Evolutionary conservation across 805 yeast genomes (phyloP).

Genomic region (Metschnikowia lachancei): DNA sequence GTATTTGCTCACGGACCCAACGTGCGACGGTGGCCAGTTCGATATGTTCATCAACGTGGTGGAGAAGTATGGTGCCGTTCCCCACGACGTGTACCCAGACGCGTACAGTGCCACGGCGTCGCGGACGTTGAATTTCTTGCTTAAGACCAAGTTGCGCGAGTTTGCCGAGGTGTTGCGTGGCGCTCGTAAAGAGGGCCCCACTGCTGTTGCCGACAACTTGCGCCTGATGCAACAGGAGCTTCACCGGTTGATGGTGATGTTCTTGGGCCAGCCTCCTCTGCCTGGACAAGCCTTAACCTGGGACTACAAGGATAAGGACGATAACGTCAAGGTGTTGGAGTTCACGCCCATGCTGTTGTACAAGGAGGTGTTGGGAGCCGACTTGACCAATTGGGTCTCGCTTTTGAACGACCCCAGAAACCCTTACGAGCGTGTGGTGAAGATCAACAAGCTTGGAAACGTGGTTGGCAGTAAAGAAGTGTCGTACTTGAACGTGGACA

Average conservation of each 20-base stretch:
- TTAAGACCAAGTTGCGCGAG: constrained; percentile 23
- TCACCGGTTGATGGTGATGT: constrained; percentile 21
- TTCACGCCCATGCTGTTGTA: constrained; percentile 21
- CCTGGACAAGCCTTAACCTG: constrained; percentile 15
- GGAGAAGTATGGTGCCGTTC: constrained; percentile 22
- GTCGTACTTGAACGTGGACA: constrained; percentile 20
- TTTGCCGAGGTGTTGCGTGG: constrained; percentile 20
- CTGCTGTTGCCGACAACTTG: background rate
- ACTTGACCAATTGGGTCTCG: constrained; percentile 19
- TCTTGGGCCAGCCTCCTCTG: constrained; percentile 22
- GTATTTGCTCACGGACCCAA: constrained; percentile 20
- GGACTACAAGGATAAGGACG: constrained; percentile 21
- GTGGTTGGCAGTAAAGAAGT: constrained; percentile 20
- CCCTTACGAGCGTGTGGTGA: constrained; percentile 16
- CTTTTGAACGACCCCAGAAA: constrained; percentile 24
- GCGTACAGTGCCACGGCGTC: constrained; percentile 21
- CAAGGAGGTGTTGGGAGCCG: constrained; percentile 17
- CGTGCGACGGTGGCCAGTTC: constrained; percentile 23
- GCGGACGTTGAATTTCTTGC: constrained; percentile 19
- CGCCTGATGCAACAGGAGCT: constrained; percentile 19
- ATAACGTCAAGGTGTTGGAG: constrained; percentile 13
- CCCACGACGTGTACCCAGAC: constrained; percentile 21
- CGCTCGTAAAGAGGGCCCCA: constrained; percentile 3
- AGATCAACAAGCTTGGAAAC: constrained; percentile 21
- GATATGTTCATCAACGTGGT: constrained; percentile 22